Evolutionary conservation across 495 filamentous ascomycete genomes (phyloP).

Genomic region (Apodospora peruviana): DNA sequence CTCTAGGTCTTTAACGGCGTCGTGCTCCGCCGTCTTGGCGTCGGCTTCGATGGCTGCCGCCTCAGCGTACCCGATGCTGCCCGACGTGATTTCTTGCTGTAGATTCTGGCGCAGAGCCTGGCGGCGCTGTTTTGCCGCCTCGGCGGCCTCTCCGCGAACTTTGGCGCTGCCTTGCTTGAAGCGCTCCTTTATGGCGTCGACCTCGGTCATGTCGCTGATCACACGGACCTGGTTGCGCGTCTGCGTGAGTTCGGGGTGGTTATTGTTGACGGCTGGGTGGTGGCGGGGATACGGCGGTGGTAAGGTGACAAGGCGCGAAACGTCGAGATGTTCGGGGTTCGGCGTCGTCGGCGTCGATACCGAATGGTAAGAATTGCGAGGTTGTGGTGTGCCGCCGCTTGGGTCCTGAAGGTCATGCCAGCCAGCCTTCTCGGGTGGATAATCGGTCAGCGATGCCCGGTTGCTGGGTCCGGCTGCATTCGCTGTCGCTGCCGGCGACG

Average conservation of each 20-base stretch:
- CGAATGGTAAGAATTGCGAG: constrained; percentile 34
- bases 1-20: constrained; percentile 53
- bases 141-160: constrained; percentile 36
- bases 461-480: constrained; percentile 37
- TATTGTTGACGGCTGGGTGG: constrained; percentile 92
- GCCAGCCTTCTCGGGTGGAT: constrained; percentile 79
- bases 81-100: constrained; percentile 65
- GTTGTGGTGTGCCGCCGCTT: constrained; percentile 20
- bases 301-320: constrained; percentile 86
- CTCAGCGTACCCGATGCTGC: constrained; percentile 71
- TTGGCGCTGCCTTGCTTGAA: constrained; percentile 44
- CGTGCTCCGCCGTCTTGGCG: constrained; percentile 57
- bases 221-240: constrained; percentile 70
- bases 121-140: constrained; percentile 36
- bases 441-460: constrained; percentile 51
- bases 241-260: constrained; percentile 77
- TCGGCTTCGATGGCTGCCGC: constrained; percentile 69
- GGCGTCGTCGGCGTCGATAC: constrained; percentile 36
- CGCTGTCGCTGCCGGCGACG: constrained; percentile 30
- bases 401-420: constrained; percentile 58
- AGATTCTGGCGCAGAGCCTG: constrained; percentile 54
- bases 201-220: constrained; percentile 68
- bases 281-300: constrained; percentile 88
- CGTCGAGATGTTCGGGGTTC: constrained; percentile 59
- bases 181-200: constrained; percentile 59